Evolutionary conservation across 345 rosid species (phyloP).

Genomic region (Hibiscus tridactylites): DNA sequence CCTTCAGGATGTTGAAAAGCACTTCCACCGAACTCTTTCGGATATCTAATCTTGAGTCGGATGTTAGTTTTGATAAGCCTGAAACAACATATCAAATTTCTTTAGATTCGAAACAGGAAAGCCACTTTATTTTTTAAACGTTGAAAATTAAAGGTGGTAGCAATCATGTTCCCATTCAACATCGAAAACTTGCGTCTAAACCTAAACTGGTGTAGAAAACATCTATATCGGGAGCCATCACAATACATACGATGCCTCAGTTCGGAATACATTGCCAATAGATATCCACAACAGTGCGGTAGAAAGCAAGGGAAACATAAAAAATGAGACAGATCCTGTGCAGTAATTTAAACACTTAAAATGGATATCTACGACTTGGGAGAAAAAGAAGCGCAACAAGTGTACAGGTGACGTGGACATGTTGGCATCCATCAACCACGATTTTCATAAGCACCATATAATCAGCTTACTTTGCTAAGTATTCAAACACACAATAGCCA

Average conservation of each 20-base stretch:
- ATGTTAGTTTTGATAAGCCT: slow-evolving; percentile 82
- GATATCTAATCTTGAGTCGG: slow-evolving; percentile 76
- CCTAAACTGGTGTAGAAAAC: neutral
- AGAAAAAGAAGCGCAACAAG: too few relatives aligned
- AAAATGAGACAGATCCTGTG: too few relatives aligned
- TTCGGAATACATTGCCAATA: neutral
- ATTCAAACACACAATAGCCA: neutral
- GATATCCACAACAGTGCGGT: too few relatives aligned
- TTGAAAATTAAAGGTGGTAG: neutral
- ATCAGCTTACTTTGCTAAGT: neutral
- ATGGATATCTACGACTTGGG: too few relatives aligned
- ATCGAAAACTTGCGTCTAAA: neutral
- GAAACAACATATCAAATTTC: slow-evolving; percentile 24
- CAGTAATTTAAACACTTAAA: too few relatives aligned
- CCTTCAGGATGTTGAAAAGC: slow-evolving; percentile 84
- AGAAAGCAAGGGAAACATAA: too few relatives aligned
- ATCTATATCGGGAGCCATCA: neutral
- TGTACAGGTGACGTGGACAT: neutral
- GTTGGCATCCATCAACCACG: neutral
- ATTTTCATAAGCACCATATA: neutral
- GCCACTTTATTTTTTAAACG: neutral
- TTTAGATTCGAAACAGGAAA: neutral
- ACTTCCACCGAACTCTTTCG: slow-evolving; percentile 91
- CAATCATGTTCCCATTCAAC: neutral
- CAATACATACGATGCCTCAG: neutral